A percentile compares a stretch with the other conserved stretches of the same genome.
Evolutionary conservation across 345 rosid species (phyloP).

Genomic region (Eucalyptus viminalis): DNA sequence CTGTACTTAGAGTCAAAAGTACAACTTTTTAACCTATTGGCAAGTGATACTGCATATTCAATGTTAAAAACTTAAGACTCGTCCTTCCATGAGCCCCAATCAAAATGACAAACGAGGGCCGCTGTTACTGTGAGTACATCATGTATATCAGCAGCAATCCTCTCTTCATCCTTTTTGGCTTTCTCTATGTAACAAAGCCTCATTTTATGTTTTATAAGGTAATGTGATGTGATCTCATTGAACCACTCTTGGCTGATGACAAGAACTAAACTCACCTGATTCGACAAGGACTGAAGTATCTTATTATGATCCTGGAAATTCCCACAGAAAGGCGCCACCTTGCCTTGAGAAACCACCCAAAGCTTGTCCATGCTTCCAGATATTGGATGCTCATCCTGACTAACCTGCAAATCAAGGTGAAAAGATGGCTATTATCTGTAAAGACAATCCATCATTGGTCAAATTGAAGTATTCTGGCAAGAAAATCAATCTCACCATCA

Average conservation of each 20-base stretch:
- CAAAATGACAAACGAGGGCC: background rate
- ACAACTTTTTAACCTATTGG: background rate
- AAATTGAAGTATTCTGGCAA: background rate
- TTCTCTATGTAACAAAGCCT: background rate
- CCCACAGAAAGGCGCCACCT: background rate
- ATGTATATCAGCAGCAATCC: too few species aligned
- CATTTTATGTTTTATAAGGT: background rate
- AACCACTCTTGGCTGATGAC: background rate
- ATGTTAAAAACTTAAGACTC: background rate
- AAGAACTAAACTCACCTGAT: background rate
- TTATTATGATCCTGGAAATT: background rate
- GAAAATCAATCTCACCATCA: background rate
- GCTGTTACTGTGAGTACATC: background rate
- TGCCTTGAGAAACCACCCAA: background rate
- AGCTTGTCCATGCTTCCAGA: background rate
- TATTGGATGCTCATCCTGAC: background rate
- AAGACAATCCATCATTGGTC: background rate
- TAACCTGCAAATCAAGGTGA: background rate
- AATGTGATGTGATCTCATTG: background rate
- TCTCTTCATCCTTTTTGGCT: background rate
- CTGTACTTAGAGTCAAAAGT: background rate
- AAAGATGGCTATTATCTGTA: background rate
- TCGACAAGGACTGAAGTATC: background rate
- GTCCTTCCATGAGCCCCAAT: background rate
- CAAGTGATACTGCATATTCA: background rate